A percentile compares a stretch with the other conserved stretches of the same genome.
Evolutionary conservation across 139 green algal species (phyloP).

Genomic region (Chlamydomonas sp.): DNA sequence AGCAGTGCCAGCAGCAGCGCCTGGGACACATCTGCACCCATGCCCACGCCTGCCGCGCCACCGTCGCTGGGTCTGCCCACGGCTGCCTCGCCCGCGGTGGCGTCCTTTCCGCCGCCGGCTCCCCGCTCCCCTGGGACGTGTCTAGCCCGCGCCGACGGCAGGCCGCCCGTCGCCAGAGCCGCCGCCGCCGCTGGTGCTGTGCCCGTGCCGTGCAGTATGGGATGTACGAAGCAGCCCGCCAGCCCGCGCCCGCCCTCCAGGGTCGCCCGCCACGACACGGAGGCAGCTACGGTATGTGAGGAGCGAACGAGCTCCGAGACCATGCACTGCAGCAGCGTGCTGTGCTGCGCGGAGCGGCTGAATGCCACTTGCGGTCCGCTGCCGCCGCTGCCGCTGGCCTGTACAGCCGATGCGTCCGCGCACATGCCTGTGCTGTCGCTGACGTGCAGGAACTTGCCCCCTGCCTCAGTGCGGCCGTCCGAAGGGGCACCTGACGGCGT

Average conservation of each 20-base stretch:
- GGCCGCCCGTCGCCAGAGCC: not conserved
- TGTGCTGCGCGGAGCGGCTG: not conserved
- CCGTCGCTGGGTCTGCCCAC: not conserved
- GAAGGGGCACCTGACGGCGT: too few species aligned
- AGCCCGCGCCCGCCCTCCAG: constrained; percentile 26
- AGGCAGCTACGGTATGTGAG: constrained; percentile 5
- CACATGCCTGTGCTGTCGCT: too few species aligned
- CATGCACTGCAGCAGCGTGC: constrained; percentile 38
- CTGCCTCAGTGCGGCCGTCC: too few species aligned
- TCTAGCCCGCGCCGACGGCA: not conserved
- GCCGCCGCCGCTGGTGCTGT: not conserved
- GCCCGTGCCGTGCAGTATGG: constrained; percentile 14
- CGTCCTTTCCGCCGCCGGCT: not conserved
- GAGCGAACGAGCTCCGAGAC: constrained; percentile 24
- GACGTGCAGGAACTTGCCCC: too few species aligned
- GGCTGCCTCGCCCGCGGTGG: not conserved
- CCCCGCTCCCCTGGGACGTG: not conserved
- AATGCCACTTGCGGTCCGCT: not conserved
- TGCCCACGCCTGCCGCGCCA: not conserved
- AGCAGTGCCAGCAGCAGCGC: constrained; percentile 24
- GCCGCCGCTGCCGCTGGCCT: not conserved
- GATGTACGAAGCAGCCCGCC: constrained; percentile 31
- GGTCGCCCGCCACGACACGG: constrained; percentile 19
- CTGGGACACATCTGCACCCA: constrained; percentile 9
- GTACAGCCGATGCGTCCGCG: too few species aligned